Percentiles rank a stretch among this genome's conserved stretches.
Evolutionary conservation across 345 rosid species (phyloP).

Genomic region (Physaria fendleri): DNA sequence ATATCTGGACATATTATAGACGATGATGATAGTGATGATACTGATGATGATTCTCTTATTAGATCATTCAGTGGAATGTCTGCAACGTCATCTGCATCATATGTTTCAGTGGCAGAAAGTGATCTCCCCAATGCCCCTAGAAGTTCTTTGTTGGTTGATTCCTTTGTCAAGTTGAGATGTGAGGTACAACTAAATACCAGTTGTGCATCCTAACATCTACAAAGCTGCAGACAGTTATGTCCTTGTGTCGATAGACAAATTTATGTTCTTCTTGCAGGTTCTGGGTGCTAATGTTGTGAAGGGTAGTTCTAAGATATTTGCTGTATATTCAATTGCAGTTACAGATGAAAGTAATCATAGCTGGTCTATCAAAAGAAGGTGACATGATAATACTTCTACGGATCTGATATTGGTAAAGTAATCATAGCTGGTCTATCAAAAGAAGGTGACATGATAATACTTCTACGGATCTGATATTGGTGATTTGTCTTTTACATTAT

Average conservation of each 20-base stretch:
- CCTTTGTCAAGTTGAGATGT: conserved; percentile 81
- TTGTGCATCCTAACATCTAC: neutral
- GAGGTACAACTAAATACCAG: conserved; percentile 55
- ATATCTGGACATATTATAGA: conserved; percentile 64
- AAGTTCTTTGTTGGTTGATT: conserved; percentile 58
- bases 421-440: conserved; percentile 98
- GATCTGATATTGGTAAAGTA: conserved; percentile 15
- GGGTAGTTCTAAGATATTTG: conserved; percentile 81
- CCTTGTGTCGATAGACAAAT: conserved; percentile 7
- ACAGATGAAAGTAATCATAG: conserved; percentile 73
- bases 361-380: conserved; percentile 99
- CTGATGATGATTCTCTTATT: conserved; percentile 51
- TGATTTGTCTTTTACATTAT: neutral
- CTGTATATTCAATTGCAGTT: conserved; percentile 91
- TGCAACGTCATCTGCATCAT: conserved; percentile 62
- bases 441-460: conserved; percentile 58
- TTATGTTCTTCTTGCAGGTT: conserved; percentile 58
- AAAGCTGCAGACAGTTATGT: neutral
- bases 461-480: conserved; percentile 17
- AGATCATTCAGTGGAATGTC: conserved; percentile 62
- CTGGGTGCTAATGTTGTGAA: conserved; percentile 94
- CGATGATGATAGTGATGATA: conserved; percentile 60
- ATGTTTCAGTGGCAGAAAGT: conserved; percentile 39
- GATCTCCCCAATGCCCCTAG: conserved; percentile 38
- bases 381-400: conserved; percentile 14